Base-by-base conservation (phyloP, 2,329 filamentous ascomycete genomes). In the Biscogniauxia marginata region DNA sequence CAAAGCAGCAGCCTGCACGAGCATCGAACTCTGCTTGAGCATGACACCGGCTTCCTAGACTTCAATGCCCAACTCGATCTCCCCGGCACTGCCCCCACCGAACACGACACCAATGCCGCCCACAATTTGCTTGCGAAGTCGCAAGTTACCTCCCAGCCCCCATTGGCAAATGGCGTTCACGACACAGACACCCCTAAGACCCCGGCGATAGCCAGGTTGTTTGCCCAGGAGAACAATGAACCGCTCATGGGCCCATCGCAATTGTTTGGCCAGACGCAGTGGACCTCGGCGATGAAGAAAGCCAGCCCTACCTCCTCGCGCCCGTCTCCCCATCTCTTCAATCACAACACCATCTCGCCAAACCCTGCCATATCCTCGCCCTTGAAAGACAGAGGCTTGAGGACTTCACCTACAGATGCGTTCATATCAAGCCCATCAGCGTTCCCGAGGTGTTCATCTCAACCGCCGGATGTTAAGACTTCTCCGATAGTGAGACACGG, bases 251-350 rank as follows among this genome's bases (percentile, higher is more conserved):
- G 61, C 53, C 74, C 66, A 65, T 79, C 80, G 7, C 82, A 85
- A 65, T 71, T 85, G 7, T 85, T 85, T 61, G 76, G 73, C 1
- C 77, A 80, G 60, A 84, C 83, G 0, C 83, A 83, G 59, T 73
- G 73, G 25, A 84, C 83, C 1, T 84, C 82, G 1, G 80, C 75
- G 1, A 64, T 77, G 16, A 82, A 78, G 63, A 74, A 72, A 21
- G 68, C 73, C 47, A 85, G 81, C 56, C 83, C 83, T 19, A 84
- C 82, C 0, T 84, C 81, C 1, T 85, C 82, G 1, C 75, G 82
- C 9, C 83, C 83, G 0, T 85, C 83, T 1, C 82, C 82, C 0
- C 71, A 77, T 45, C 63, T 78, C 3, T 76, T 80, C 9, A 63
- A 64, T 13, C 67, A 73, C 21, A 74, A 80, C 50, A 70, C 73